Evolutionary conservation across 2,329 filamentous ascomycete genomes (phyloP).

Genomic region (Polychaeton citri): DNA sequence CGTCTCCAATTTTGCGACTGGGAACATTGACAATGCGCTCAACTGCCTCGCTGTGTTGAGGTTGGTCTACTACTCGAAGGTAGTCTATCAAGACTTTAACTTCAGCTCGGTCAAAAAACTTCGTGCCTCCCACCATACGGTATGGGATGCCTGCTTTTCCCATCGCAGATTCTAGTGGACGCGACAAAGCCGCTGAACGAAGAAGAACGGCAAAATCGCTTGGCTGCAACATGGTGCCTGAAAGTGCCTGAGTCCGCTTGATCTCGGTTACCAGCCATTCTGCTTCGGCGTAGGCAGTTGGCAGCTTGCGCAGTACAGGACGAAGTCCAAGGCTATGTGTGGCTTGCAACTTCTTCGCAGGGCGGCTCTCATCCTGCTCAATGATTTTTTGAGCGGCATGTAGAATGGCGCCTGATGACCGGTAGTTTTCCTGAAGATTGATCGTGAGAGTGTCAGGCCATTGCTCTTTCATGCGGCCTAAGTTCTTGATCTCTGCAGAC

Average conservation of each 20-base stretch:
- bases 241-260: constrained; percentile 53
- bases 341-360: constrained; percentile 64
- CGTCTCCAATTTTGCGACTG: constrained; percentile 65
- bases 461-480: constrained; percentile 61
- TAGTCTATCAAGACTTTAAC: constrained; percentile 84
- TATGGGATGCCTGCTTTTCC: constrained; percentile 75
- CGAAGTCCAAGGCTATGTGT: constrained; percentile 68
- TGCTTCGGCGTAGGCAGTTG: constrained; percentile 58
- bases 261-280: constrained; percentile 84
- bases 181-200: constrained; percentile 69
- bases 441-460: constrained; percentile 71
- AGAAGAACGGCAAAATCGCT: constrained; percentile 78
- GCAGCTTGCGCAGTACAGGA: constrained; percentile 67
- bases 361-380: constrained; percentile 71
- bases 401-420: constrained; percentile 77
- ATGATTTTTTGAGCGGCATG: constrained; percentile 72
- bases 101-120: constrained; percentile 85
- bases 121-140: constrained; percentile 78
- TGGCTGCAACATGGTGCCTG: constrained; percentile 57
- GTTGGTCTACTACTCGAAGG: constrained; percentile 69
- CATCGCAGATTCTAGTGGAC: constrained; percentile 72
- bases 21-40: constrained; percentile 76
- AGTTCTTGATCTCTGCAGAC: constrained; percentile 80
- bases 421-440: constrained; percentile 85
- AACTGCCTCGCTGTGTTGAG: constrained; percentile 76